These are phyloP conservation scores for Cicer cuneatum DNA, from an alignment of 306 rosid genomes.

Conservation along the genomic window DNA sequence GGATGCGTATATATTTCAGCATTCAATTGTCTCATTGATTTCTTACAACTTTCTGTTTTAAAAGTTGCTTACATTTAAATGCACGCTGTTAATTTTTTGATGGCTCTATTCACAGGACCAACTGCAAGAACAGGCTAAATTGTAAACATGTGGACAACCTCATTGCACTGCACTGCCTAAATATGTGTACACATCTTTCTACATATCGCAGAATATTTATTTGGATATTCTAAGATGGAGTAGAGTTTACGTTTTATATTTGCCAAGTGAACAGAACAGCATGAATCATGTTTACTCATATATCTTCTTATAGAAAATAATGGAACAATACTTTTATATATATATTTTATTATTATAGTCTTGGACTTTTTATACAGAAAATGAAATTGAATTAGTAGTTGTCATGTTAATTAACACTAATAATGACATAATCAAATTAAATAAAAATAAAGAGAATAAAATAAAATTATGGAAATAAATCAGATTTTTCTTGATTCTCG, in stretches of 20 bases:
- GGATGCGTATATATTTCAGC: background rate
- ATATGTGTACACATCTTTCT: background rate
- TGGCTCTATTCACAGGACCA: conserved; percentile 60
- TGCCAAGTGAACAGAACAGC: background rate
- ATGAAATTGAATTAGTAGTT: background rate
- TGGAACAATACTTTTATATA: background rate
- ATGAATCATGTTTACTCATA: background rate
- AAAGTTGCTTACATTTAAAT: conserved; percentile 2
- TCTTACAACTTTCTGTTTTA: background rate
- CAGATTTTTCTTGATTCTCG: background rate
- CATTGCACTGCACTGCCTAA: background rate
- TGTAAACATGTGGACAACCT: conserved; percentile 37
- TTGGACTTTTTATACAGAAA: background rate
- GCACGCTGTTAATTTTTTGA: conserved; percentile 33
- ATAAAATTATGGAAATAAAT: background rate
- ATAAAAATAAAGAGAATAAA: background rate
- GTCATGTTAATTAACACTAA: background rate
- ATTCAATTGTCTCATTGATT: background rate
- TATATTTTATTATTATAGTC: background rate
- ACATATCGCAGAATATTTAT: background rate
- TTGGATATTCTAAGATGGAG: background rate
- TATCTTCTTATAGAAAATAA: background rate
- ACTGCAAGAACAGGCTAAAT: conserved; percentile 70
- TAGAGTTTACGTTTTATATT: background rate
- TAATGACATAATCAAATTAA: background rate